Evolutionary conservation across 2,329 filamentous ascomycete species (phyloP).

Genomic region (Dryadomyces sulphureus): DNA sequence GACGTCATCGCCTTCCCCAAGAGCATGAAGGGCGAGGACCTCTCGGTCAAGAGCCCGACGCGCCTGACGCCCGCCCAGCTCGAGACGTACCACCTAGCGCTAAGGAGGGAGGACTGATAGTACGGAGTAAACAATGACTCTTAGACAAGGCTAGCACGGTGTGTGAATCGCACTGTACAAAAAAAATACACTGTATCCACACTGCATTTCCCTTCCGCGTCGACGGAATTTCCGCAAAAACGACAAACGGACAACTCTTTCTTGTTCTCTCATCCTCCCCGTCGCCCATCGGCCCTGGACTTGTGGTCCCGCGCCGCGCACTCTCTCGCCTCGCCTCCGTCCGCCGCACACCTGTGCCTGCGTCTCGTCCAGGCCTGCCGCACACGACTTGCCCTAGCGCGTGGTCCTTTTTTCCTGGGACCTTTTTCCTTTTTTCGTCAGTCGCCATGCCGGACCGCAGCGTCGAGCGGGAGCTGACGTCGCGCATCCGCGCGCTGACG

Average conservation of each 20-base stretch:
- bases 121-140: neutral
- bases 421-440: too few species aligned
- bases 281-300: too few species aligned
- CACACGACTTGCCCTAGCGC: too few species aligned
- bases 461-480: constrained; percentile 66
- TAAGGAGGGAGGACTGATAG: constrained; percentile 2
- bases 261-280: too few species aligned
- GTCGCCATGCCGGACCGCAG: constrained; percentile 7
- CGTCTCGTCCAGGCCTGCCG: too few species aligned
- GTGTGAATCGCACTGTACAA: neutral
- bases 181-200: neutral
- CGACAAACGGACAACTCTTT: neutral
- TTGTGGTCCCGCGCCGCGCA: too few species aligned
- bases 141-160: neutral
- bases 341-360: too few species aligned
- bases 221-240: neutral
- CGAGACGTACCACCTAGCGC: constrained; percentile 28
- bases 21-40: constrained; percentile 76
- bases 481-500: constrained; percentile 61
- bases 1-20: constrained; percentile 98
- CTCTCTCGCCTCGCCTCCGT: too few species aligned
- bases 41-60: constrained; percentile 66
- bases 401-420: too few species aligned
- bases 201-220: neutral
- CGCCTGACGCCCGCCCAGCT: constrained; percentile 44